Evolutionary conservation across 208 protist species (phyloP).

Genomic region (Jaenimonas drosophilae): DNA sequence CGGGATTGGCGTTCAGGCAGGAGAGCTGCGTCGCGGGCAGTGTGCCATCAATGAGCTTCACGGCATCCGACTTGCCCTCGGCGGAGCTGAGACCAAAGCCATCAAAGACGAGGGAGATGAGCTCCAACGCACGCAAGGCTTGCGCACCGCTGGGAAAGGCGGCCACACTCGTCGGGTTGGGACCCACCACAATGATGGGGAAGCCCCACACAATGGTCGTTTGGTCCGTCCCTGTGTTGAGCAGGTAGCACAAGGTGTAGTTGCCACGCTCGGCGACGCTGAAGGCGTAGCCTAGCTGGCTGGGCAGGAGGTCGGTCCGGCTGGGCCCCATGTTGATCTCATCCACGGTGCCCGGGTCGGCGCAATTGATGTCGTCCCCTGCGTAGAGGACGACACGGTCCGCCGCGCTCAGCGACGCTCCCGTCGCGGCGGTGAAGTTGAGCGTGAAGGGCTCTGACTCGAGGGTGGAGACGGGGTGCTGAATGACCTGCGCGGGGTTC

Average conservation of each 20-base stretch:
- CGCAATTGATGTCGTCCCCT: conserved; percentile 42
- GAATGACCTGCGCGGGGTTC: conserved; percentile 34
- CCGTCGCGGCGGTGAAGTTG: conserved; percentile 29
- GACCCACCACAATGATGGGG: conserved; percentile 22
- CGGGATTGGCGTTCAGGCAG: conserved; percentile 6
- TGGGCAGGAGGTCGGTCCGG: conserved; percentile 43
- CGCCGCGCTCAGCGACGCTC: conserved; percentile 12
- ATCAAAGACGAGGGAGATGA: conserved; percentile 57
- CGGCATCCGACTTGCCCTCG: conserved; percentile 18
- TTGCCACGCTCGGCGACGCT: conserved; percentile 46
- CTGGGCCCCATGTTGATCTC: conserved; percentile 42
- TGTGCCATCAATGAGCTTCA: conserved; percentile 50
- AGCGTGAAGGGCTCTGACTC: conserved; percentile 84
- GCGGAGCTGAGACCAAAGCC: conserved; percentile 59
- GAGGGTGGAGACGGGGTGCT: conserved; percentile 33
- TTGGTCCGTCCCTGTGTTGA: conserved; percentile 17
- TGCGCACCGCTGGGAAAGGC: conserved; percentile 14
- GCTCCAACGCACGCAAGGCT: conserved; percentile 15
- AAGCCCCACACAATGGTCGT: conserved; percentile 73
- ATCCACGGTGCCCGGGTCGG: conserved; percentile 16
- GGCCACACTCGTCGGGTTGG: conserved; percentile 43
- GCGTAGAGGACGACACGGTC: conserved; percentile 60
- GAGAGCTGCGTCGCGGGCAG: conserved; percentile 13
- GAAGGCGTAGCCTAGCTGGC: conserved; percentile 54
- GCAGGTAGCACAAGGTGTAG: conserved; percentile 66